These are phyloP conservation scores for Chaetomium strumarium DNA, from an alignment of 2,329 filamentous ascomycete species.

Conservation along the genomic window DNA sequence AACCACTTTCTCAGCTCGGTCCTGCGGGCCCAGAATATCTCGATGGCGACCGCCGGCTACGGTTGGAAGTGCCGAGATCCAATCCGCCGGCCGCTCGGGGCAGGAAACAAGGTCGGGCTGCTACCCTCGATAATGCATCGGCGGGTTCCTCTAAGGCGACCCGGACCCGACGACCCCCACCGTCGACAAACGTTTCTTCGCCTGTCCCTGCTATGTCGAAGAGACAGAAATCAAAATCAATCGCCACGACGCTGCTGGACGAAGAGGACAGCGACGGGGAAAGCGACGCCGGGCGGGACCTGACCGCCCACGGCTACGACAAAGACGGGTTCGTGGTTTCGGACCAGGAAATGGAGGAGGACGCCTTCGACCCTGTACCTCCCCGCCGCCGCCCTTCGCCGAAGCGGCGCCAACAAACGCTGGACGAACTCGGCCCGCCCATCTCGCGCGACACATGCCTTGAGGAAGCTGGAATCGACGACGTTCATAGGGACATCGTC, in stretches of 20 bases:
- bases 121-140: background rate
- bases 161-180: constrained; percentile 29
- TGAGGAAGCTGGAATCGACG: constrained; percentile 41
- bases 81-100: background rate
- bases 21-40: constrained; percentile 39
- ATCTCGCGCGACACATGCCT: constrained; percentile 53
- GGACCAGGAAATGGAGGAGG: constrained; percentile 30
- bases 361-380: constrained; percentile 42
- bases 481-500: constrained; percentile 59
- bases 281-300: constrained; percentile 32
- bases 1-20: constrained; percentile 32
- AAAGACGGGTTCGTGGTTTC: constrained; percentile 36
- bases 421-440: constrained; percentile 45
- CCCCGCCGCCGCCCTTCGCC: constrained; percentile 26
- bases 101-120: constrained; percentile 21
- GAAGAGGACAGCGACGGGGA: constrained; percentile 35
- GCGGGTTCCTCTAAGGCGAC: background rate
- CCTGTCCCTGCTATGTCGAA: constrained; percentile 38
- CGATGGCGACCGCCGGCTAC: constrained; percentile 38
- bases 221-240: constrained; percentile 31
- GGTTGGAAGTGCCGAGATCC: constrained; percentile 28
- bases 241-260: constrained; percentile 20
- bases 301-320: constrained; percentile 40
- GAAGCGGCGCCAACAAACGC: constrained; percentile 33
- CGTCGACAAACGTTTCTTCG: constrained; percentile 48